Percentiles rank a stretch among this genome's conserved stretches.
These are phyloP conservation scores for Cucurbita ficifolia DNA, from an alignment of 306 rosid species.

Conservation along the genomic window DNA sequence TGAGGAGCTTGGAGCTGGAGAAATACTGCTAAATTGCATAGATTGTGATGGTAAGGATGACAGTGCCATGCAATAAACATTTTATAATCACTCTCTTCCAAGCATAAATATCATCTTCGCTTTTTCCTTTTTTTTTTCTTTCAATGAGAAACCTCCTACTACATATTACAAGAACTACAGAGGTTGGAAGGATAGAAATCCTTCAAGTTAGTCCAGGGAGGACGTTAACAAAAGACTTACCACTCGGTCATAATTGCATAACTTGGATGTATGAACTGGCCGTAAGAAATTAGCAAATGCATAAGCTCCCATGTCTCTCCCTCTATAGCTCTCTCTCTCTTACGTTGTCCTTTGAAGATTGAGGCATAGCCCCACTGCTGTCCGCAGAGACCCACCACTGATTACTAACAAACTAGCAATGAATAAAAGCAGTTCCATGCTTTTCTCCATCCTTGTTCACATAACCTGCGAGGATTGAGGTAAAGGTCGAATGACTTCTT, in stretches of 20 bases:
- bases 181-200: not conserved
- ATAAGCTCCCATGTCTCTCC: not conserved
- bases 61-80: not conserved
- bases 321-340: not conserved
- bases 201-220: not conserved
- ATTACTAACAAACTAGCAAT: not conserved
- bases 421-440: not conserved
- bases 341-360: not conserved
- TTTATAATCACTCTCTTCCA: not conserved
- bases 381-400: not conserved
- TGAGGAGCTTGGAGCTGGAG: slow-evolving; percentile 96
- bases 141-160: not conserved
- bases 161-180: not conserved
- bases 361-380: not conserved
- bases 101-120: not conserved
- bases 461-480: not conserved
- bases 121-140: not conserved
- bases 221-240: not conserved
- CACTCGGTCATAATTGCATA: not conserved
- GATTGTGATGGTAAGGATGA: slow-evolving; percentile 73
- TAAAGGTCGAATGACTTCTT: not conserved
- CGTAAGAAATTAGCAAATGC: not conserved
- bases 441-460: not conserved
- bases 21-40: slow-evolving; percentile 88
- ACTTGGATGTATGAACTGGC: not conserved